Evolutionary conservation across 441 rosid genomes (phyloP), one percentile per base, ranked within the genome.

Genomic region (Adansonia gregorii): DNA sequence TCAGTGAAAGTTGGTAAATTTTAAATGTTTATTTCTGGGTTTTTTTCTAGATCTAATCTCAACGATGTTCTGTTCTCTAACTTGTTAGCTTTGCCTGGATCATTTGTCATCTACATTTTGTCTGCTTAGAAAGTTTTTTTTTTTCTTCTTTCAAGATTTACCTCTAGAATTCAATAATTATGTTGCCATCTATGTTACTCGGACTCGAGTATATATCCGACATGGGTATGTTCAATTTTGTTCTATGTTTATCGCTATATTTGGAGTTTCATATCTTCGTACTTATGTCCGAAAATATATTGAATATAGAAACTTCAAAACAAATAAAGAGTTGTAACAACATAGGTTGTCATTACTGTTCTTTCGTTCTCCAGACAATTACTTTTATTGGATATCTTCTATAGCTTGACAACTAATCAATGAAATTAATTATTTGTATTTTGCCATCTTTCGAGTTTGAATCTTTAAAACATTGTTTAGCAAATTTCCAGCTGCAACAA

Each of bases 1-100:
- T 51, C 41, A 0, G 8, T 78, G 17, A 20, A 64, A 27, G 39
- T 39, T 39, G 27, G 17, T 64, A 8, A 52, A 17, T 67, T 67
- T 67, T 9, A 41, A 43, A 19, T 20, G 35, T 19, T 67, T 67
- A 3, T 67, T 67, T 67, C 72, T 46, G 72, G 72, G 72, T 20
- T 3, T 19, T 67, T 67, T 67, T 48, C 54, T 19, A 4, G 10
- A 67, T 45, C 8, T 39, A 67, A 65, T 65, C 48, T 65, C 14
- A 63, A 15, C 3, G 8, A 41, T 1, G 24, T 66, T 66, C 22
- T 66, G 51, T 41, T 45, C 70, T 41, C 49, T 66, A 51, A 43
- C 8, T 3, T 66, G 70, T 41, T 41, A 41, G 35, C 55, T 41
- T 19, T 27, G 35, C 35, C 35, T 27, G 35, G 35, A 27, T 27